Evolutionary conservation across 129 eudicot genomes (phyloP), one percentile per base, ranked within the genome.

Genomic region (Tagetes patula): DNA sequence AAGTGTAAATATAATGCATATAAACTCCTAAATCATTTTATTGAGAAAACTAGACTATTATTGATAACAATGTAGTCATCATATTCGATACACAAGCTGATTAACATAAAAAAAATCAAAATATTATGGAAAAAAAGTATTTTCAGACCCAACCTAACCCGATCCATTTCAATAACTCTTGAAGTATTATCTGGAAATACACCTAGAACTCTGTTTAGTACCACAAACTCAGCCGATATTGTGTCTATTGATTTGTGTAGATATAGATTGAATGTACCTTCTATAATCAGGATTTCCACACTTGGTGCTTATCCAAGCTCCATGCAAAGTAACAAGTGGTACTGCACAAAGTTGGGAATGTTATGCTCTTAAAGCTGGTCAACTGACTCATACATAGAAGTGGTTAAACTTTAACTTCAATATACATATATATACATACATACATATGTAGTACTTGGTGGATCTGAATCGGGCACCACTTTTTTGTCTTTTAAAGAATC

Each of bases 281-380:
- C 98, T 87, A 73, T 93, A 93, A 80, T 93, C 98, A 78, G 98
- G 98, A 76, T 89, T 89, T 31, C 96, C 98, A 49, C 96, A 78
- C 82, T 93, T 96, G 60, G 98, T 93, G 88, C 98, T 93, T 34
- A 93, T 87, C 62, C 98, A 96, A 61, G 98, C 98, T 62, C 98
- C 98, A 52, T 96, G 90, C 82, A 94, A 80, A 50, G 86, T 85
- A 70, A 94, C 93, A 71, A 94, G 90, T 90, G 52, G 84, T 82
- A 82, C 98, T 94, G 92, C 80, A 87, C n/a, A 52, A 80, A 32
- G 27, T 20, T 38, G 38, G 0, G 33, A 72, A 75, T 10, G 41
- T 36, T 55, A 33, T 3, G 27, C 1, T 8, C 60, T 65, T 39
- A 38, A 53, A 53, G 60, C n/a, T 30, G 67, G 46, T 70, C 14